These are phyloP conservation scores for Candida verbasci DNA, from an alignment of 805 yeast species.

Conservation along the genomic window DNA sequence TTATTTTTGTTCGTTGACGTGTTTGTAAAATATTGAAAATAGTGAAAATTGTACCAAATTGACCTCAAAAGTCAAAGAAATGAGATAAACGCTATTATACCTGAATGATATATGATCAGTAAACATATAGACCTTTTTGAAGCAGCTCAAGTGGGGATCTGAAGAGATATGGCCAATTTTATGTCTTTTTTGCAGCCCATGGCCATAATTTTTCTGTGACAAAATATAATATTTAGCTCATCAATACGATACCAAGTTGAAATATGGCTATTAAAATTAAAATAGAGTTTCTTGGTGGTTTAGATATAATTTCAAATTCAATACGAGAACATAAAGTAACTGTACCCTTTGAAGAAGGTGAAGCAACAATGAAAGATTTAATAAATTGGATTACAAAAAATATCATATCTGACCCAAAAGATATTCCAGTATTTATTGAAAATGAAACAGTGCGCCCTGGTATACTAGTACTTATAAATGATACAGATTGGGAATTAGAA, in stretches of 20 bases:
- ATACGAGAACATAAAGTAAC: constrained; percentile 49
- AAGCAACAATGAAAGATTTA: constrained; percentile 46
- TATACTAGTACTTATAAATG: constrained; percentile 83
- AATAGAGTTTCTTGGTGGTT: constrained; percentile 63
- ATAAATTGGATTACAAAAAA: constrained; percentile 49
- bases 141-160: no score
- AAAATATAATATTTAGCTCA: no score
- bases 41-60: no score
- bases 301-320: constrained; percentile 71
- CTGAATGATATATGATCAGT: no score
- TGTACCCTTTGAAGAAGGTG: constrained; percentile 40
- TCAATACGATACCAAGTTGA: no score
- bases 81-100: no score
- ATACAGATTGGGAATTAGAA: constrained; percentile 95
- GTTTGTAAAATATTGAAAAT: no score
- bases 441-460: constrained; percentile 88
- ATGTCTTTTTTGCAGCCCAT: no score
- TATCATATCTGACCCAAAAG: constrained; percentile 57
- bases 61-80: no score
- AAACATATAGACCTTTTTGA: no score
- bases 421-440: constrained; percentile 71
- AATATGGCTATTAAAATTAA: constrained; percentile 33
- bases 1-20: neutral
- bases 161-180: no score
- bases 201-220: no score